Percentiles rank a stretch among this genome's conserved stretches.
Conservation (phyloP, 176 grass and related monocot genomes). For the Poa annua region DNA sequence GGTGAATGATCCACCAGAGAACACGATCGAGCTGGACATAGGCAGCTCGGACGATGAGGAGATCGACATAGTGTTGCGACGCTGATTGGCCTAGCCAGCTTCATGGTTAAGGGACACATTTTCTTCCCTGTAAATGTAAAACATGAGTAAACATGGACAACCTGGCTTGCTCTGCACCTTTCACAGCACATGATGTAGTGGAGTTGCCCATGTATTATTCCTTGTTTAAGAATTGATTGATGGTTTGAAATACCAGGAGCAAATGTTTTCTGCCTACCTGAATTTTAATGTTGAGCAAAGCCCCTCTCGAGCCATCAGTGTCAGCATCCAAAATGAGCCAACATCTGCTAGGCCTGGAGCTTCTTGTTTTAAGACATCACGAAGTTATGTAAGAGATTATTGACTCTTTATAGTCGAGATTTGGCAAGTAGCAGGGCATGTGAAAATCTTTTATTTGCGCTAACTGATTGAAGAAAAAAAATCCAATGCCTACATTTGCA, state of each 20-base stretch:
- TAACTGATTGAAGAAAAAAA: neutral
- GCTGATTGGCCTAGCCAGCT: slow-evolving; percentile 27
- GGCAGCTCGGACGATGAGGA: slow-evolving; percentile 93
- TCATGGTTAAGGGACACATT: neutral
- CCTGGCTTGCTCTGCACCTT: neutral
- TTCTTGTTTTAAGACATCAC: neutral
- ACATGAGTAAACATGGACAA: neutral
- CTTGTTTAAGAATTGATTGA: neutral
- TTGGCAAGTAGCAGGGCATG: neutral
- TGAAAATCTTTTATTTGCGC: neutral
- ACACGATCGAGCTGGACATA: slow-evolving; percentile 69
- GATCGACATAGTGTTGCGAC: slow-evolving; percentile 43
- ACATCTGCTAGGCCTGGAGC: neutral
- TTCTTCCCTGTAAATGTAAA: slow-evolving; percentile 18
- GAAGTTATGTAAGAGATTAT: neutral
- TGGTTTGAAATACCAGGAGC: neutral
- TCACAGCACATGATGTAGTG: neutral
- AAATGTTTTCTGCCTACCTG: neutral
- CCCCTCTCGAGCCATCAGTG: neutral
- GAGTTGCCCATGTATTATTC: neutral
- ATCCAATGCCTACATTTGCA: neutral
- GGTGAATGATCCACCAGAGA: slow-evolving; percentile 47
- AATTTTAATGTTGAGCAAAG: neutral
- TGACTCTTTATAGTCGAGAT: neutral
- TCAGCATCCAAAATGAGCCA: no score